Percentiles rank a stretch among this genome's conserved stretches.
These are phyloP conservation scores for Peziza echinospora DNA, from an alignment of 495 filamentous ascomycete species.

Conservation along the genomic window DNA sequence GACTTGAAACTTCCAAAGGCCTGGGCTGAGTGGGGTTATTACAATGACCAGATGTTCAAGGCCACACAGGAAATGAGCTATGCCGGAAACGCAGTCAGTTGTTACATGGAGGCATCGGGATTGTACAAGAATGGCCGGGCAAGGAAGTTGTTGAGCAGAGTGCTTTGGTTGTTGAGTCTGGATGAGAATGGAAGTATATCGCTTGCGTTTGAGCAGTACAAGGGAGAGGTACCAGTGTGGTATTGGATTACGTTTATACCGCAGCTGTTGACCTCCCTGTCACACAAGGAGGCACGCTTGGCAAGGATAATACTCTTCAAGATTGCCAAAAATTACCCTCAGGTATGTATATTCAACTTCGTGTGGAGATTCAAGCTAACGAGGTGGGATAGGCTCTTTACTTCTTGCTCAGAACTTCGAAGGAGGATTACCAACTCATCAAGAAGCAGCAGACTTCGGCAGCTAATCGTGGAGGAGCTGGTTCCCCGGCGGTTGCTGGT, in stretches of 20 bases:
- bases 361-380: slow-evolving; percentile 5
- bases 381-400: slow-evolving; percentile 43
- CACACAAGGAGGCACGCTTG: slow-evolving; percentile 71
- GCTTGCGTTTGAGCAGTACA: slow-evolving; percentile 71
- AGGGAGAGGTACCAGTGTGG: slow-evolving; percentile 90
- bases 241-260: slow-evolving; percentile 99
- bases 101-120: slow-evolving; percentile 86
- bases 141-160: slow-evolving; percentile 80
- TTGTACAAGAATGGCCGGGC: slow-evolving; percentile 93
- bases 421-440: slow-evolving; percentile 85
- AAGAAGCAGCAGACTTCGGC: slow-evolving; percentile 38
- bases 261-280: slow-evolving; percentile 73
- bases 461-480: slow-evolving; percentile 16
- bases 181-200: slow-evolving; percentile 71
- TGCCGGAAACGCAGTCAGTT: slow-evolving; percentile 79
- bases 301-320: slow-evolving; percentile 65
- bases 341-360: slow-evolving; percentile 28
- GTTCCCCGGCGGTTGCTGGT: slow-evolving; percentile 13
- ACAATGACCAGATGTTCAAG: slow-evolving; percentile 90
- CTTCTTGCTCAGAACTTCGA: slow-evolving; percentile 75
- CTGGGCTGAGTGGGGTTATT: slow-evolving; percentile 98
- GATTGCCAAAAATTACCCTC: slow-evolving; percentile 85
- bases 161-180: slow-evolving; percentile 87
- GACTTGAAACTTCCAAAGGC: slow-evolving; percentile 90
- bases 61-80: slow-evolving; percentile 52